These are phyloP conservation scores for Plenodomus tracheiphilus DNA, from an alignment of 2,329 filamentous ascomycete genomes.

Conservation along the genomic window DNA sequence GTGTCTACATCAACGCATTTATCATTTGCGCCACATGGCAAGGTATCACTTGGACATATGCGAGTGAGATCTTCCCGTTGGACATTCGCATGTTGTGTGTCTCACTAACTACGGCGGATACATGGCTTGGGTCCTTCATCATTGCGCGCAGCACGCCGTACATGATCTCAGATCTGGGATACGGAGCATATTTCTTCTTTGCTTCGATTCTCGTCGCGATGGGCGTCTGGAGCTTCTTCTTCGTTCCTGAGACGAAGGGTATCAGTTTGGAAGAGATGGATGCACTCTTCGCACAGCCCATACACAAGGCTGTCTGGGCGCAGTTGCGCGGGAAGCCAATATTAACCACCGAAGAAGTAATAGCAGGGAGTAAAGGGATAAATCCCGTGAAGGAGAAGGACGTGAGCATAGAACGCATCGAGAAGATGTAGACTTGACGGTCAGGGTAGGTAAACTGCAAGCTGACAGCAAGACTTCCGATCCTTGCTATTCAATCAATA, in stretches of 20 bases:
- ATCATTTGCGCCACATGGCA: constrained; percentile 56
- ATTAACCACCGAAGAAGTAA: constrained; percentile 17
- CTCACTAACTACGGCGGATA: constrained; percentile 44
- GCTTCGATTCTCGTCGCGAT: constrained; percentile 32
- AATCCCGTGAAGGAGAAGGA: constrained; percentile 19
- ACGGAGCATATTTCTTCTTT: constrained; percentile 48
- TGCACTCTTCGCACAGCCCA: constrained; percentile 30
- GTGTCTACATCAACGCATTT: constrained; percentile 59
- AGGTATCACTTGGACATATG: constrained; percentile 50
- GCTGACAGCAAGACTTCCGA: neutral
- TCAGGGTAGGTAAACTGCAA: neutral
- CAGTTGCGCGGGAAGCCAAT: constrained; percentile 29
- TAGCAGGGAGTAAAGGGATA: constrained; percentile 20
- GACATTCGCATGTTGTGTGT: constrained; percentile 48
- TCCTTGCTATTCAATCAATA: no score
- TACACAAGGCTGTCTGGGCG: constrained; percentile 37
- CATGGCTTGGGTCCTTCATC: constrained; percentile 47
- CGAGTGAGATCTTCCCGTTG: constrained; percentile 54
- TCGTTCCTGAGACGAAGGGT: constrained; percentile 40
- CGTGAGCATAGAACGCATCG: constrained; percentile 22
- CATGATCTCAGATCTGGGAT: constrained; percentile 43
- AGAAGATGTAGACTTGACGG: constrained; percentile 5
- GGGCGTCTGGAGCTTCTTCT: constrained; percentile 39
- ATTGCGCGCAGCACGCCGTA: constrained; percentile 46
- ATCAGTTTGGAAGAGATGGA: constrained; percentile 39